A percentile compares a stretch with the other conserved stretches of the same genome.
Conservation (phyloP, 176 grass and related monocot species). For the Triticum aestivum region IWGSC_CS_RefSeq_v2.1 NC_057799.1:652776904-652777403, state of each 20-base stretch:
- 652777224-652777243: not conserved
- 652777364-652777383: not conserved
- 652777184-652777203: not conserved
- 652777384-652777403: not conserved
- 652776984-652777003: not conserved
- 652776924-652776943: fast-evolving
- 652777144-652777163: not conserved
- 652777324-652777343: not conserved
- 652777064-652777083: not conserved
- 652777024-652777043: no score
- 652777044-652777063: not conserved
- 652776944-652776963: fast-evolving
- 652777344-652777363: not conserved
- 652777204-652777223: not conserved
- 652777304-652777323: not conserved
- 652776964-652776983: conserved; percentile 16
- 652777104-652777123: not conserved
- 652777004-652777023: not conserved
- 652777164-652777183: not conserved
- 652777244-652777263: not conserved
- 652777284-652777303: not conserved
- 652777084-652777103: not conserved
- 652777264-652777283: not conserved
- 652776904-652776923: not conserved
- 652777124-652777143: conserved; percentile 4